Conservation (phyloP, 768 basidiomycete genomes). For the Phlebiopsis flavidoalba region DNA sequence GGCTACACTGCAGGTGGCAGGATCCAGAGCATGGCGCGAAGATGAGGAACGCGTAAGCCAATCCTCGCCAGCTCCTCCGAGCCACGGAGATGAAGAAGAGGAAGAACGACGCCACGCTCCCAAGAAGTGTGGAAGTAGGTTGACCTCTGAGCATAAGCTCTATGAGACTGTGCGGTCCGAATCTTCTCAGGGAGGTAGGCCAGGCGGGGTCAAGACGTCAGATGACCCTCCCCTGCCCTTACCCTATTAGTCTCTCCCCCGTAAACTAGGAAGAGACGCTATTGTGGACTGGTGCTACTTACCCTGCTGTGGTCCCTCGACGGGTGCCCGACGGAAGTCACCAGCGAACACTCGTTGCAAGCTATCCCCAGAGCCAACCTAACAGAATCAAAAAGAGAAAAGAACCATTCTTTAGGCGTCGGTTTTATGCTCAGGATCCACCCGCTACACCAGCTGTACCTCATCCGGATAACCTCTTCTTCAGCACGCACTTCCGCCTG, state of each 20-base stretch:
- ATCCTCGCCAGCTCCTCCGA: slow-evolving; percentile 5
- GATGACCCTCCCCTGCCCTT: background rate
- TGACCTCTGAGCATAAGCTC: background rate
- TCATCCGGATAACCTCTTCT: background rate
- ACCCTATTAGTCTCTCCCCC: too few relatives aligned
- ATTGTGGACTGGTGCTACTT: too few relatives aligned
- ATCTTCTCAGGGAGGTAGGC: background rate
- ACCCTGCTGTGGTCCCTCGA: too few relatives aligned
- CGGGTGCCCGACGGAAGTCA: too few relatives aligned
- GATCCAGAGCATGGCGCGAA: background rate
- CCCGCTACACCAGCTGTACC: background rate
- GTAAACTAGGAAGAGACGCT: too few relatives aligned
- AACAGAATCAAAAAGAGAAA: too few relatives aligned
- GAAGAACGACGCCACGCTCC: background rate
- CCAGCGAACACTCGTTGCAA: too few relatives aligned
- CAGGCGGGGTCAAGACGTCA: background rate
- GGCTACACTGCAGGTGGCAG: slow-evolving; percentile 13
- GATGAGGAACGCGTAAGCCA: background rate
- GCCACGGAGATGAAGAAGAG: slow-evolving; percentile 11
- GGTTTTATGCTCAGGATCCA: background rate
- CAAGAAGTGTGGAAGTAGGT: background rate
- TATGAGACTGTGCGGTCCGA: background rate
- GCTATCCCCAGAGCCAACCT: too few relatives aligned
- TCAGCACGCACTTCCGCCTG: slow-evolving; percentile 5
- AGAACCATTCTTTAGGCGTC: background rate